Evolutionary conservation across 768 basidiomycete genomes (phyloP).

Genomic region (Kwoniella bestiolae): DNA sequence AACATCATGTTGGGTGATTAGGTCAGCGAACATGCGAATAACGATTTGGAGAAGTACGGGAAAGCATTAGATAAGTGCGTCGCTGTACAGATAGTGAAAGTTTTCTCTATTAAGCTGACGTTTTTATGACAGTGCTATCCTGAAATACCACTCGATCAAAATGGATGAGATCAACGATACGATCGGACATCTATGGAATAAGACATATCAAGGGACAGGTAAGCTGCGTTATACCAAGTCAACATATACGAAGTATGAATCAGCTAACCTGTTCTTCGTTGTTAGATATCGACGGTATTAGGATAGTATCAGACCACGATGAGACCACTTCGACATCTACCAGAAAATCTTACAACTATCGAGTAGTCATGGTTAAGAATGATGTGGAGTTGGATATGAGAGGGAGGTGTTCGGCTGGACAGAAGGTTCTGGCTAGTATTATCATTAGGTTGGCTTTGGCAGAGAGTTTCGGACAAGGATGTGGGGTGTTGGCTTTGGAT

Average conservation of each 20-base stretch:
- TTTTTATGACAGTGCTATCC: slow-evolving; percentile 74
- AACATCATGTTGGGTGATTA: slow-evolving; percentile 50
- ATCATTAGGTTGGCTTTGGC: slow-evolving; percentile 96
- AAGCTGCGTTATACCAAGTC: slow-evolving; percentile 37
- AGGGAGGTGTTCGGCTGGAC: slow-evolving; percentile 95
- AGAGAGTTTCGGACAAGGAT: slow-evolving; percentile 96
- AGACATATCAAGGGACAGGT: slow-evolving; percentile 99
- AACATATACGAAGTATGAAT: neutral
- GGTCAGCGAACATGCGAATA: slow-evolving; percentile 98
- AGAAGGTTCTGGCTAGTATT: slow-evolving; percentile 98
- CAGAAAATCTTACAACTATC: slow-evolving; percentile 88
- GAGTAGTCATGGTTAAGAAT: slow-evolving; percentile 99
- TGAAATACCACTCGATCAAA: slow-evolving; percentile 96
- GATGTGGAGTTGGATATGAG: slow-evolving; percentile 99
- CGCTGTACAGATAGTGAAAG: neutral
- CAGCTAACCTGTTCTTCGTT: neutral
- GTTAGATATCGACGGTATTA: slow-evolving; percentile 94
- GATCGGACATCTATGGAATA: slow-evolving; percentile 96
- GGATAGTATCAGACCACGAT: slow-evolving; percentile 90
- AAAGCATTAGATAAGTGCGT: slow-evolving; percentile 94
- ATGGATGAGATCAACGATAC: slow-evolving; percentile 99
- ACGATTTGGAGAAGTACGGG: slow-evolving; percentile 94
- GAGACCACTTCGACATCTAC: slow-evolving; percentile 74
- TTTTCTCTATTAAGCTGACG: slow-evolving; percentile 14
- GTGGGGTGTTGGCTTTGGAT: slow-evolving; percentile 94